phyloP scores from a whole-genome alignment of 768 basidiomycete genomes.

The Xerocomellus dryophilus region DNA sequence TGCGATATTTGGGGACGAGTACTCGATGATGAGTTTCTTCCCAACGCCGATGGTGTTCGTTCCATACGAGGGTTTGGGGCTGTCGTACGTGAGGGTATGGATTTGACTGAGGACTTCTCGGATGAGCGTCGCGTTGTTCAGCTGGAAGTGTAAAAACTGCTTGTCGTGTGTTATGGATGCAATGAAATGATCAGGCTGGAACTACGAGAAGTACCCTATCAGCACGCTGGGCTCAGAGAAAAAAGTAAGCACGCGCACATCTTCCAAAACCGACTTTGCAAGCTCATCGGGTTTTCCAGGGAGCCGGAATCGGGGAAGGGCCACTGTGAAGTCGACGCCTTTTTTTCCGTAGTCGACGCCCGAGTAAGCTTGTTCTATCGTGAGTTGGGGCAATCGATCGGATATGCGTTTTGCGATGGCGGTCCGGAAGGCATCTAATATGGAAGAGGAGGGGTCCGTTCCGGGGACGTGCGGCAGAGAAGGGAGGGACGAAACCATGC shows the following conservation, averaged over 20 bases:
- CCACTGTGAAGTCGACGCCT: conserved; percentile 89
- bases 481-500: conserved; percentile 36
- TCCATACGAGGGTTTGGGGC: conserved; percentile 72
- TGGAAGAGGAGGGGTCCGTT: conserved; percentile 61
- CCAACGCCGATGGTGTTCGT: conserved; percentile 72
- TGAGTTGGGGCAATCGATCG: conserved; percentile 59
- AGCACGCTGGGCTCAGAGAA: neutral
- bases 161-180: conserved; percentile 66
- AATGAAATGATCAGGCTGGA: conserved; percentile 80
- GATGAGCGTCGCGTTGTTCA: conserved; percentile 61
- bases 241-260: conserved; percentile 45
- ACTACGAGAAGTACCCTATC: conserved; percentile 43
- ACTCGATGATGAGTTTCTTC: conserved; percentile 86
- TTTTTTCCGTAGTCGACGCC: conserved; percentile 92
- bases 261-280: conserved; percentile 67
- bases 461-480: conserved; percentile 41
- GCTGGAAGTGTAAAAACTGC: conserved; percentile 80
- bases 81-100: conserved; percentile 64
- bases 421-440: conserved; percentile 77
- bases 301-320: conserved; percentile 86
- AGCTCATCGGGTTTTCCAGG: conserved; percentile 80
- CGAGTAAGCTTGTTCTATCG: conserved; percentile 73
- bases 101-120: conserved; percentile 70
- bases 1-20: conserved; percentile 95
- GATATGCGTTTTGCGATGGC: conserved; percentile 73